A percentile compares a stretch with the other conserved stretches of the same genome.
Conservation (phyloP, 768 basidiomycete species). For the Suillus weaverae region DNA sequence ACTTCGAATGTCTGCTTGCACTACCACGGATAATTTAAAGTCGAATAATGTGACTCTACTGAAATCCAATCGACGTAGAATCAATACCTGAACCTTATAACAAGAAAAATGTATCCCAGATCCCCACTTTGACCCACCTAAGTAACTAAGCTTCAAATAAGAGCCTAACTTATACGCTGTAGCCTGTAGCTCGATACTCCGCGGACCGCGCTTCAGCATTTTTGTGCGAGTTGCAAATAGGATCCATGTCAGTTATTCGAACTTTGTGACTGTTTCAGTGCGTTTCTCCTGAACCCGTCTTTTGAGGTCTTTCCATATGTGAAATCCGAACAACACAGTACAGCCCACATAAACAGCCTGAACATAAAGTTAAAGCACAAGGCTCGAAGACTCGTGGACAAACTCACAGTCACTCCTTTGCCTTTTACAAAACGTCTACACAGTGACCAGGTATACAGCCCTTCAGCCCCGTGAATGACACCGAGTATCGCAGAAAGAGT, state of each 20-base stretch:
- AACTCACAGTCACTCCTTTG: slow-evolving; percentile 20
- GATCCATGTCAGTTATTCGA: slow-evolving; percentile 38
- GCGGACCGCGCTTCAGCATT: not conserved
- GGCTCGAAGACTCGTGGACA: not conserved
- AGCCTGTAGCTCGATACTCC: not conserved
- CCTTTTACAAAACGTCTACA: slow-evolving; percentile 30
- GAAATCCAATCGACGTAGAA: not conserved
- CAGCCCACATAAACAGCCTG: slow-evolving; percentile 54
- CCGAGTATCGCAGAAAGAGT: slow-evolving; percentile 7
- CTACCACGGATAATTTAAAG: not conserved
- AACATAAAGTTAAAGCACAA: not conserved
- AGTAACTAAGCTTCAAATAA: not conserved
- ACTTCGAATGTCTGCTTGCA: not conserved
- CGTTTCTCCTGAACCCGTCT: slow-evolving; percentile 62
- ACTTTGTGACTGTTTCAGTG: slow-evolving; percentile 80
- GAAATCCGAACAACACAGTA: slow-evolving; percentile 53
- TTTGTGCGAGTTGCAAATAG: not conserved
- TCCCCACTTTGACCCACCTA: too few species aligned
- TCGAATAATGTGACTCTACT: not conserved
- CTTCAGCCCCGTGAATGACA: slow-evolving; percentile 24
- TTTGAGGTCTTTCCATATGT: slow-evolving; percentile 53
- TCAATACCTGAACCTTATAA: not conserved
- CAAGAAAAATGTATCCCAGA: not conserved
- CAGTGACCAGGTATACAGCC: slow-evolving; percentile 29
- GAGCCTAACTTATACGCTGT: not conserved